A percentile compares a stretch with the other conserved stretches of the same genome.
These are phyloP conservation scores for Rutidosis leptorrhynchoides DNA, from an alignment of 129 eudicot species.

Conservation along the genomic window DNA sequence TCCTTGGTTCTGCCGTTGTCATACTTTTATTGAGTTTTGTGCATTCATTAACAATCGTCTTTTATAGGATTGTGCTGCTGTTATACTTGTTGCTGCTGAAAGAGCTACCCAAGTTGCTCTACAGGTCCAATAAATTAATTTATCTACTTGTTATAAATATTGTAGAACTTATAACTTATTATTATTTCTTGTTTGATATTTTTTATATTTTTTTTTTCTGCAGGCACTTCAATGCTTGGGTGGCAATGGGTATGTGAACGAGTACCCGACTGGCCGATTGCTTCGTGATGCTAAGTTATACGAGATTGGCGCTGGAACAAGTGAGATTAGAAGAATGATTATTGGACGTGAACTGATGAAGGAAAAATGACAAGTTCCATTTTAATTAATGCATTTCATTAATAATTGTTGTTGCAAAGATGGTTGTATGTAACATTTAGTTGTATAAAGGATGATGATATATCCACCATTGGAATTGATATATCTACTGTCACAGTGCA, in stretches of 20 bases:
- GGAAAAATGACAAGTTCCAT: slow-evolving; percentile 37
- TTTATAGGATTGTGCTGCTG: slow-evolving; percentile 84
- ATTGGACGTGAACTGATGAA: slow-evolving; percentile 77
- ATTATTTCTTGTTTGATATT: not conserved
- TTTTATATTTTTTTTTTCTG: not conserved
- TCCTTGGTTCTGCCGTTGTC: too few species aligned
- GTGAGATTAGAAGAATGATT: slow-evolving; percentile 85
- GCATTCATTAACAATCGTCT: not conserved
- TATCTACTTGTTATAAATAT: not conserved
- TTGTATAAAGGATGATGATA: too few species aligned
- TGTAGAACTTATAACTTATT: not conserved
- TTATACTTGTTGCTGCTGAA: slow-evolving; percentile 81
- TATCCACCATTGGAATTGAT: too few species aligned
- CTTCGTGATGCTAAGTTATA: slow-evolving; percentile 91
- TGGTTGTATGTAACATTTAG: not conserved
- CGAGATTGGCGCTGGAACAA: slow-evolving; percentile 95
- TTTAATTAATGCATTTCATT: not conserved
- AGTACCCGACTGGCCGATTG: slow-evolving; percentile 84
- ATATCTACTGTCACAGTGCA: too few species aligned
- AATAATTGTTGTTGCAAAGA: not conserved
- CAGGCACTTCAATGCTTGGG: slow-evolving; percentile 95
- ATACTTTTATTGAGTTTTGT: not conserved
- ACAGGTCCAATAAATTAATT: slow-evolving; percentile 45
- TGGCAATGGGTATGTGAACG: slow-evolving; percentile 88
- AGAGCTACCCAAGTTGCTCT: slow-evolving; percentile 97